Evolutionary conservation across 139 green algal genomes (phyloP).

Genomic region (Closterium sp.): DNA sequence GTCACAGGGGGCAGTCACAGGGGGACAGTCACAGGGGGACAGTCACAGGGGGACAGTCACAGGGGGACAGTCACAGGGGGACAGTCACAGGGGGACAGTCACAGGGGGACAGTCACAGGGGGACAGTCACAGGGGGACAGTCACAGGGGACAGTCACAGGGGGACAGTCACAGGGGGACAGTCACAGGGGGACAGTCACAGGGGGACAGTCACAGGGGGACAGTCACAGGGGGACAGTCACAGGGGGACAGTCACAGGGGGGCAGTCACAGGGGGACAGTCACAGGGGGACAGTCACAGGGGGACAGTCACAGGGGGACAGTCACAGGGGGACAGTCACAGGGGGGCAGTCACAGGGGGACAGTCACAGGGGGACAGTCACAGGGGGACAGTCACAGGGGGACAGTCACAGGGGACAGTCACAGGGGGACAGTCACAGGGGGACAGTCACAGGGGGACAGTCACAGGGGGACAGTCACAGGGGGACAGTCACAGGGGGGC

Average conservation of each 20-base stretch:
- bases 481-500: not conserved
- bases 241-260: too few species aligned
- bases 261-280: not conserved
- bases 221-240: not conserved
- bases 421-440: not conserved
- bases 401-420: too few species aligned
- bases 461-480: not conserved
- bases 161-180: too few species aligned
- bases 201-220: not conserved
- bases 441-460: too few species aligned
- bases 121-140: not conserved
- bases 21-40: too few species aligned
- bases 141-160: too few species aligned
- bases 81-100: not conserved
- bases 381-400: not conserved
- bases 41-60: not conserved
- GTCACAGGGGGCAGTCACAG: too few species aligned
- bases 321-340: not conserved
- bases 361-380: not conserved
- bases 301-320: not conserved
- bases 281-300: too few species aligned
- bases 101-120: too few species aligned
- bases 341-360: not conserved
- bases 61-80: not conserved
- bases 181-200: not conserved